Evolutionary conservation across 495 filamentous ascomycete species (phyloP), one percentile per base, ranked within the genome.

Genomic region (Staphylotrichum tortipilum): DNA sequence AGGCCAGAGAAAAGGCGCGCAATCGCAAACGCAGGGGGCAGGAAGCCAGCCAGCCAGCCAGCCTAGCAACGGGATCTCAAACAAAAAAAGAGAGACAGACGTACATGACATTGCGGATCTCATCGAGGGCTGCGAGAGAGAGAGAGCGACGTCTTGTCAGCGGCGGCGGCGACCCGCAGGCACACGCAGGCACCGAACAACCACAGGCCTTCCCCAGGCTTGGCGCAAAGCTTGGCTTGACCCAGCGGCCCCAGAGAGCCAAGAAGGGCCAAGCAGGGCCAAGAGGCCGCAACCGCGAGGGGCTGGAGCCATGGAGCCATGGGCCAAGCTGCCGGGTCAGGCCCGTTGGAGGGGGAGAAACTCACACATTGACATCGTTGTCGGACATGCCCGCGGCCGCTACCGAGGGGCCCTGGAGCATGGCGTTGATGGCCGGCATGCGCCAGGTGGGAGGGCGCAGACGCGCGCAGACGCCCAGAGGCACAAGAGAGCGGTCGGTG

Each of bases 41-140:
- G n/a, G n/a, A n/a, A n/a, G n/a, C n/a, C n/a, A n/a, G n/a, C n/a
- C n/a, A n/a, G n/a, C n/a, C n/a, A n/a, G n/a, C n/a, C n/a, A n/a
- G n/a, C n/a, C n/a, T n/a, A n/a, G n/a, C n/a, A n/a, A n/a, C n/a
- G n/a, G n/a, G n/a, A n/a, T n/a, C n/a, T n/a, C n/a, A n/a, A n/a
- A n/a, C n/a, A 18, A 48, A 33, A 30, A 31, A 24, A 30, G 42
- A 22, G 38, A 24, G 45, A 19, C 15, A 47, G 15, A 64, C 65
- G 17, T 58, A 68, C 65, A 68, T 55, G 55, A 64, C 65, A 66
- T 66, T 68, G 47, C 61, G 65, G 49, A 68, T 64, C 56, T 66
- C 65, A 54, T 68, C 50, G 44, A 66, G 61, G 46, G 50, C 65
- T 68, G 61, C 51, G 50, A 61, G 50, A 61, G n/a, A n/a, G n/a